A percentile compares a stretch with the other conserved stretches of the same genome.
Conservation (phyloP, 2,329 filamentous ascomycete species). For the Fusarium sublunatum region DNA sequence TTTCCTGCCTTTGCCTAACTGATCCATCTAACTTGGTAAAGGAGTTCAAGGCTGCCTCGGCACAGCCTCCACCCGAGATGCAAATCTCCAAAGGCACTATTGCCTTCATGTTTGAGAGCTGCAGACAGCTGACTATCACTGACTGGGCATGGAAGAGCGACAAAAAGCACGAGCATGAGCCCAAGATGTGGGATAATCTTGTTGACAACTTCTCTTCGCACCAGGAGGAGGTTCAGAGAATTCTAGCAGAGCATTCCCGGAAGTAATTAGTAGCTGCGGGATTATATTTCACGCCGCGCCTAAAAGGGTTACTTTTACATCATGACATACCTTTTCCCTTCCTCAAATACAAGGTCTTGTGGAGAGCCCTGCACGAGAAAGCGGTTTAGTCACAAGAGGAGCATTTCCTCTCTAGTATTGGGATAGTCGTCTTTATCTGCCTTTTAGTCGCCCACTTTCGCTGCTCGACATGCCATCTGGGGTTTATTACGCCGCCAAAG, state of each 20-base stretch:
- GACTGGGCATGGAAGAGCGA: conserved; percentile 43
- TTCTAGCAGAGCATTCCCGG: conserved; percentile 11
- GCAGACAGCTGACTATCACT: conserved; percentile 40
- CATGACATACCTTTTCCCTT: too few species aligned
- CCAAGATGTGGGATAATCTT: conserved; percentile 44
- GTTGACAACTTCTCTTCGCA: conserved; percentile 42
- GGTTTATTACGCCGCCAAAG: too few species aligned
- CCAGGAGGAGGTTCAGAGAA: conserved; percentile 35
- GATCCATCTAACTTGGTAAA: background rate
- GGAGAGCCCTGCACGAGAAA: too few species aligned
- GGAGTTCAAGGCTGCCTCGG: conserved; percentile 43
- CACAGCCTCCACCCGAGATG: conserved; percentile 30
- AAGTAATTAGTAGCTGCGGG: too few species aligned
- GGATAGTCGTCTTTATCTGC: too few species aligned
- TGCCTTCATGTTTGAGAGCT: conserved; percentile 46
- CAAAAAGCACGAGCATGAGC: conserved; percentile 44
- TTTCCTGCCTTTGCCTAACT: fast-evolving
- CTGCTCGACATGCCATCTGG: too few species aligned
- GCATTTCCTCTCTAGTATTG: too few species aligned
- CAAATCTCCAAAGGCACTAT: conserved; percentile 42
- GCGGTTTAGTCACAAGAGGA: too few species aligned
- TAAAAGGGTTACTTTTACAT: too few species aligned
- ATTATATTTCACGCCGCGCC: too few species aligned
- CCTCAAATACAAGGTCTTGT: too few species aligned
- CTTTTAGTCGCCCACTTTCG: too few species aligned